Evolutionary conservation across 106 monocot genomes (phyloP), one percentile per base, ranked within the genome.

Genomic region (Acorus gramineus): DNA sequence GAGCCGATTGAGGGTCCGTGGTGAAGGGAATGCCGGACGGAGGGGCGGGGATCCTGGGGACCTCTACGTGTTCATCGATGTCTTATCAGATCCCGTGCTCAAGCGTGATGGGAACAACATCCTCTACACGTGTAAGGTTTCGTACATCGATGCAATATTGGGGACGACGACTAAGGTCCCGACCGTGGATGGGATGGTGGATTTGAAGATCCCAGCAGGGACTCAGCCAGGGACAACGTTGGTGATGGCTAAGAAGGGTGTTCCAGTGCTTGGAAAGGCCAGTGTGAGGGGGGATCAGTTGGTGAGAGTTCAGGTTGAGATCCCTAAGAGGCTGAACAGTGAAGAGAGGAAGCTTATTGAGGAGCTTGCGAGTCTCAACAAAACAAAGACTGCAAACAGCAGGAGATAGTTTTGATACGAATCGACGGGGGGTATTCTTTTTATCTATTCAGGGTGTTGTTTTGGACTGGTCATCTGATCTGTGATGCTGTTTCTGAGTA

Each of bases 171-270:
- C 81, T 4, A 90, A 82, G 60, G 82, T 95, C 4, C 94, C 94
- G 2, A 95, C 94, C 0, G 94, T 95, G 53, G 94, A 95, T 55
- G 94, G 84, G 4, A 78, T 50, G 66, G 94, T 95, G 12, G 94
- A 95, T 57, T 70, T 95, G 68, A 95, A 95, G 76, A 85, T 95
- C 12, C 94, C 94, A 4, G 72, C 82, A 0, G 94, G 94, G 45
- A 90, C 86, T 2, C 94, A 95, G 76, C 94, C 94, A 9, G 73
- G 94, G 13, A 82, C 90, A 0, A 95, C 94, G 0, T 66, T 95
- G 44, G 94, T 95, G 55, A 95, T 95, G 94, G 79, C 94, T 0
- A 95, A 95, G 73, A 95, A 87, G 52, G 94, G 94, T 7, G 93
- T 90, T 4, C 94, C 86, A 0, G 82, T 73, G 52, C 79, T 87